These are phyloP conservation scores for Nicotiana attenuata DNA, from an alignment of 257 asterid species.

Conservation along the genomic window DNA sequence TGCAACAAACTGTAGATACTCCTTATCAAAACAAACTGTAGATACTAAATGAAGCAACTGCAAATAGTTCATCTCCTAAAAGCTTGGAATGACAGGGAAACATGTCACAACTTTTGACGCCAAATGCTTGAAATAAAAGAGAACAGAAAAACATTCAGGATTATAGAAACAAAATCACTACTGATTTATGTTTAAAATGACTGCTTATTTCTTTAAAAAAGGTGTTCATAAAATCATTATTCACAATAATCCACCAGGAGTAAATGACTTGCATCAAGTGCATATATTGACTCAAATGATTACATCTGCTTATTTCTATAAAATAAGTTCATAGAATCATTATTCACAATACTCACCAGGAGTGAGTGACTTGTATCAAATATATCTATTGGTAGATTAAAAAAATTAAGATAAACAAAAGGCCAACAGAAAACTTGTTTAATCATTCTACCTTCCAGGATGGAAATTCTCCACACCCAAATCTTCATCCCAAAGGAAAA, in stretches of 20 bases:
- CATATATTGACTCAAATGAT: neutral
- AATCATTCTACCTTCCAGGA: constrained; percentile 68
- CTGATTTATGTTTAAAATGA: neutral
- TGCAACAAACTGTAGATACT: neutral
- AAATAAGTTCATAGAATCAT: neutral
- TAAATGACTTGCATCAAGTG: neutral
- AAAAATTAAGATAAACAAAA: constrained; percentile 4
- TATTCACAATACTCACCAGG: neutral
- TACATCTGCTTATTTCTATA: neutral
- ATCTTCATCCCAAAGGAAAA: constrained; percentile 99
- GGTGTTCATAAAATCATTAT: neutral
- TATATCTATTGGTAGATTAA: neutral
- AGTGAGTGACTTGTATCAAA: neutral
- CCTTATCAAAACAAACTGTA: neutral
- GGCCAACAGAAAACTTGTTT: neutral
- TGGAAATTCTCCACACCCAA: constrained; percentile 78
- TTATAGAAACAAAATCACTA: neutral
- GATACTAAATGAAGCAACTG: neutral
- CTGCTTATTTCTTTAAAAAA: neutral
- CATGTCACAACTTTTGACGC: neutral
- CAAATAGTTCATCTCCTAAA: neutral
- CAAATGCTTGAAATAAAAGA: neutral
- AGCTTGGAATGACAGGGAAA: neutral
- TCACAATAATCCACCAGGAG: neutral
- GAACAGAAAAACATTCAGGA: neutral